phyloP scores from a whole-genome alignment of 768 basidiomycete species.

The Podaxis sp. region DNA sequence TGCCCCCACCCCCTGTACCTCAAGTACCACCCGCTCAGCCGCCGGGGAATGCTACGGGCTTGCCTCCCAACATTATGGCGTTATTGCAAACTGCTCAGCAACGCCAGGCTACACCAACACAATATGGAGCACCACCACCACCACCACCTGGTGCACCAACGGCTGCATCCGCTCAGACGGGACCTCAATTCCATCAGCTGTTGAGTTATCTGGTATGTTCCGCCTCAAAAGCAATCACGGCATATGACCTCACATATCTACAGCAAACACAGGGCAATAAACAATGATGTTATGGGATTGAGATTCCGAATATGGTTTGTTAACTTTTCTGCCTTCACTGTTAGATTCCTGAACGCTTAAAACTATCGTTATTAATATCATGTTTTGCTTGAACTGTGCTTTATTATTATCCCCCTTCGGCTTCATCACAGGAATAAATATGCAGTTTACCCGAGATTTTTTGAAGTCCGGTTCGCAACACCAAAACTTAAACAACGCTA shows the following conservation, averaged over 20 bases:
- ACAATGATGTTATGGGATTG: background rate
- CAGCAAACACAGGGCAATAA: constrained; percentile 15
- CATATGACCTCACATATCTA: background rate
- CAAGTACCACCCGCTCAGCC: constrained; percentile 31
- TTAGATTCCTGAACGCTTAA: constrained; percentile 1
- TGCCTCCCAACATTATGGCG: constrained; percentile 73
- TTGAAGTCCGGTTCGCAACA: background rate
- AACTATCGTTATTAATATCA: constrained; percentile 14
- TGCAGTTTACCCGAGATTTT: background rate
- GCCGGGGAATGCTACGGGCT: constrained; percentile 30
- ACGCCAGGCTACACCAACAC: constrained; percentile 36
- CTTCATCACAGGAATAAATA: background rate
- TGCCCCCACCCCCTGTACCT: constrained; percentile 22
- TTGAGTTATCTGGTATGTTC: constrained; percentile 66
- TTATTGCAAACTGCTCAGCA: constrained; percentile 60
- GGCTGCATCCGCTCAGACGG: constrained; percentile 29
- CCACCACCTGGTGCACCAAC: constrained; percentile 38
- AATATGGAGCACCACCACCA: constrained; percentile 40
- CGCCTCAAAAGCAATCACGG: background rate
- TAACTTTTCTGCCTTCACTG: background rate
- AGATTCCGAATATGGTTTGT: background rate
- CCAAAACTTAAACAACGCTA: background rate
- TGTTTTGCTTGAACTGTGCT: constrained; percentile 2
- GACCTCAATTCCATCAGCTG: constrained; percentile 57
- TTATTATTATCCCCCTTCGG: background rate